Evolutionary conservation across 2,329 filamentous ascomycete species (phyloP).

Genomic region (Aspergillus sp.): DNA sequence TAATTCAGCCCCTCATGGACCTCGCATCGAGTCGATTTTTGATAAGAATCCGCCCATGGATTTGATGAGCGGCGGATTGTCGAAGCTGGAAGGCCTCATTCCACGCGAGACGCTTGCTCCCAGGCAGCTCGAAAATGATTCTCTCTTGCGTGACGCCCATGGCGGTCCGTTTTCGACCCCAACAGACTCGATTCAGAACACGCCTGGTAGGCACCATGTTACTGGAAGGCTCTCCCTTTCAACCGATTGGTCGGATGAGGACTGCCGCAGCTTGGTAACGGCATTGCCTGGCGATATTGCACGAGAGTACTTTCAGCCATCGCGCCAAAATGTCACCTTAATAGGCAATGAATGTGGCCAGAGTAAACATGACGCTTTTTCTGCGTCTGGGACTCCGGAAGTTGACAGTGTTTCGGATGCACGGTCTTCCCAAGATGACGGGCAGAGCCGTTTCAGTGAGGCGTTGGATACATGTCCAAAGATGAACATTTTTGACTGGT

Average conservation of each 20-base stretch:
- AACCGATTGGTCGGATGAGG: constrained; percentile 17
- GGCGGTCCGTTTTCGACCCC: constrained; percentile 6
- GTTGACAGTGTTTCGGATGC: constrained; percentile 3
- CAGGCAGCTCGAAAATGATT: constrained; percentile 14
- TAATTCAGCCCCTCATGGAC: constrained; percentile 44
- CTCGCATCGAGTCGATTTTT: constrained; percentile 56
- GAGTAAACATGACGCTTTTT: constrained; percentile 3
- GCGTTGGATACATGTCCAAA: constrained; percentile 34
- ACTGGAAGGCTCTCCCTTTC: constrained; percentile 13
- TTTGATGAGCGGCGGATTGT: constrained; percentile 32
- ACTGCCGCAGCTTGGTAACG: constrained; percentile 20
- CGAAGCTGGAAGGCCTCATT: constrained; percentile 40
- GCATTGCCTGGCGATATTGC: constrained; percentile 17
- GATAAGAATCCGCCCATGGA: constrained; percentile 41
- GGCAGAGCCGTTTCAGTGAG: constrained; percentile 7
- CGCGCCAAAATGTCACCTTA: constrained; percentile 4
- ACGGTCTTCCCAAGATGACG: constrained; percentile 7
- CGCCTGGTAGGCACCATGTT: constrained; percentile 8
- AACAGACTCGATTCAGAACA: constrained; percentile 6
- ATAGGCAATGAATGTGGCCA: constrained; percentile 2
- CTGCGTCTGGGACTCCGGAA: constrained; percentile 1
- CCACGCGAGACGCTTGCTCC: constrained; percentile 36
- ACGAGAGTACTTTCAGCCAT: constrained; percentile 4
- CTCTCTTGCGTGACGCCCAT: constrained; percentile 13
- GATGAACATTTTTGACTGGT: constrained; percentile 56